A percentile compares a stretch with the other conserved stretches of the same genome.
Conservation (phyloP, 1,284 basidiomycete genomes). For the Xerocomus nothofagi region DNA sequence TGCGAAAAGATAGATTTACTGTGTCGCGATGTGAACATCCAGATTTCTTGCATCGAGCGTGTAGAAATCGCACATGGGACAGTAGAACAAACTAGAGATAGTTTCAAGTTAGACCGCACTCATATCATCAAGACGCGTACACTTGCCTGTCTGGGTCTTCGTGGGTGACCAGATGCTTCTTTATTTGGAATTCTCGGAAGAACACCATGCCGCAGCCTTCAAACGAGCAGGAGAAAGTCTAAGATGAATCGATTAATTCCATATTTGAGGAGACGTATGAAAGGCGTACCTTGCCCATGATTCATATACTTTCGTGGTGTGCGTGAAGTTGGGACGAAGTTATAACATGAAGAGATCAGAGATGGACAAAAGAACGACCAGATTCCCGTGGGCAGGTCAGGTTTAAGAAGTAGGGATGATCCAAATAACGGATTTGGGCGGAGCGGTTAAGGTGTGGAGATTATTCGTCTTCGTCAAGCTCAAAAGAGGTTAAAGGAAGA, state of each 20-base stretch:
- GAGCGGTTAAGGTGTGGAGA: background rate
- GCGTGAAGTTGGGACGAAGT: background rate
- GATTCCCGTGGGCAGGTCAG: constrained; percentile 1
- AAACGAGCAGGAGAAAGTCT: constrained; percentile 14
- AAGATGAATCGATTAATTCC: background rate
- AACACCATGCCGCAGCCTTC: constrained; percentile 13
- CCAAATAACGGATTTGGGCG: background rate
- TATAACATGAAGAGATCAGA: background rate
- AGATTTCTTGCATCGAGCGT: constrained; percentile 11
- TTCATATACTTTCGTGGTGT: background rate
- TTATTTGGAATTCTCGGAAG: constrained; percentile 1
- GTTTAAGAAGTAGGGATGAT: background rate
- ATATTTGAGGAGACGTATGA: background rate
- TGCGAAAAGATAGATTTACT: constrained; percentile 11
- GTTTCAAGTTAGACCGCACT: background rate
- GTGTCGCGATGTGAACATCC: constrained; percentile 1
- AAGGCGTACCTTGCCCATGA: constrained; percentile 7
- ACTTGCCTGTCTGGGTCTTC: constrained; percentile 3
- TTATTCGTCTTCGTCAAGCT: background rate
- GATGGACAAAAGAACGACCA: constrained; percentile 9
- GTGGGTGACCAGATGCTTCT: constrained; percentile 15
- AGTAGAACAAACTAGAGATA: constrained; percentile 9
- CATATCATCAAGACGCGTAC: background rate
- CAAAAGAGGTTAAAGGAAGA: background rate
- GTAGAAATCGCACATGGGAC: constrained; percentile 7